These are phyloP conservation scores for Teratosphaeria gauchensis DNA, from an alignment of 2,329 filamentous ascomycete species.

Conservation along the genomic window DNA sequence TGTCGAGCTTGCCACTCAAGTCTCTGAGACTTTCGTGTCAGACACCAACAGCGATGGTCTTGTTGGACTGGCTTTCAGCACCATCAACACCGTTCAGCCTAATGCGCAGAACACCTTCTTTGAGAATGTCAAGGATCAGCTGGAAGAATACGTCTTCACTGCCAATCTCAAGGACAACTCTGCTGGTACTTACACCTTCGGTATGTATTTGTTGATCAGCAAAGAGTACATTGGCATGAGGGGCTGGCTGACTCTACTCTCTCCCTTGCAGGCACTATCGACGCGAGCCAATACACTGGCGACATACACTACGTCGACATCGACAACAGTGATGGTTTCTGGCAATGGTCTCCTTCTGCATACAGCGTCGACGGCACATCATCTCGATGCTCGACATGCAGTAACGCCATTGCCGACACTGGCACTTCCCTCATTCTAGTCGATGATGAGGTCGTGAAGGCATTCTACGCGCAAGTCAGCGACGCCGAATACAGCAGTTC, in stretches of 20 bases:
- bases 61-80: conserved; percentile 57
- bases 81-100: conserved; percentile 56
- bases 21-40: conserved; percentile 49
- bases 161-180: conserved; percentile 52
- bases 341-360: conserved; percentile 52
- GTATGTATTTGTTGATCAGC: conserved; percentile 21
- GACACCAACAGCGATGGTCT: conserved; percentile 59
- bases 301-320: conserved; percentile 53
- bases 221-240: no score
- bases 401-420: conserved; percentile 39
- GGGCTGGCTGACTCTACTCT: no score
- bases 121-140: conserved; percentile 53
- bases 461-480: conserved; percentile 35
- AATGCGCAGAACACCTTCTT: conserved; percentile 62
- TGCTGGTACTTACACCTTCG: conserved; percentile 62
- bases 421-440: conserved; percentile 57
- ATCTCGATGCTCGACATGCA: conserved; percentile 28
- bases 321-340: conserved; percentile 56
- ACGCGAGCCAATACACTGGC: conserved; percentile 53
- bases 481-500: conserved; percentile 28
- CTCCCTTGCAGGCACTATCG: conserved; percentile 38
- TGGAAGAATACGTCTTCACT: conserved; percentile 60
- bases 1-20: conserved; percentile 54
- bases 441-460: conserved; percentile 37
- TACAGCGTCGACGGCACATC: conserved; percentile 49